Evolutionary conservation across 2,329 filamentous ascomycete genomes (phyloP).

Genomic region (Aspergillus melleus): DNA sequence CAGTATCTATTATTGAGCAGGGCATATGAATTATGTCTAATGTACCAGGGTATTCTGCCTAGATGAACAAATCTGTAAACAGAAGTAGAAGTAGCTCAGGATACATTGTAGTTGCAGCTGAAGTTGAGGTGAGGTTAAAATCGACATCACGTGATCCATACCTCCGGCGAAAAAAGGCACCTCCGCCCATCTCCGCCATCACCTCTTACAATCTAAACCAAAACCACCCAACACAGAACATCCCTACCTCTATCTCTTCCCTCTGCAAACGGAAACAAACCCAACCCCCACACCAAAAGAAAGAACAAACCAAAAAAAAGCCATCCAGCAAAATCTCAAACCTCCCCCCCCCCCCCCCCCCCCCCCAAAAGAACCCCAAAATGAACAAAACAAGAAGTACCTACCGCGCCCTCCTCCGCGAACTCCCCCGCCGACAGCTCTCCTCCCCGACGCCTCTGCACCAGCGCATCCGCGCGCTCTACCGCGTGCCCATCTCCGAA

Average conservation of each 20-base stretch:
- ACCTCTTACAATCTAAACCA: background rate
- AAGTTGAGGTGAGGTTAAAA: background rate
- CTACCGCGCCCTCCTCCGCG: constrained; percentile 85
- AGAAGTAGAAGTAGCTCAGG: background rate
- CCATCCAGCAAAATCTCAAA: background rate
- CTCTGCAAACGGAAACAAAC: no score
- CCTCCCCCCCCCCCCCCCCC: no score
- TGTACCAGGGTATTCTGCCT: background rate
- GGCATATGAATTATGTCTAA: background rate
- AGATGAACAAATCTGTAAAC: background rate
- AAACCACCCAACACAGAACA: background rate
- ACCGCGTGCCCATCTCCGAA: constrained; percentile 45
- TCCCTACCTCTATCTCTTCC: no score
- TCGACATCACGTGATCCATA: background rate
- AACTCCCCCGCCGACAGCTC: constrained; percentile 72
- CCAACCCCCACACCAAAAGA: background rate
- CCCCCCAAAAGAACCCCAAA: background rate
- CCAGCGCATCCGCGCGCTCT: constrained; percentile 64
- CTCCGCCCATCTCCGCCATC: background rate
- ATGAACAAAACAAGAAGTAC: constrained; percentile 63
- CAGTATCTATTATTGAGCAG: constrained; percentile 1
- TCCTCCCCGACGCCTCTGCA: constrained; percentile 69
- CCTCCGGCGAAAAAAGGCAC: background rate
- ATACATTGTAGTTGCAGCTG: no score
- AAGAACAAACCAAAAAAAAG: background rate